A percentile compares a stretch with the other conserved stretches of the same genome.
These are phyloP conservation scores for Cicer chorassanicum DNA, from an alignment of 306 rosid species.

Conservation along the genomic window DNA sequence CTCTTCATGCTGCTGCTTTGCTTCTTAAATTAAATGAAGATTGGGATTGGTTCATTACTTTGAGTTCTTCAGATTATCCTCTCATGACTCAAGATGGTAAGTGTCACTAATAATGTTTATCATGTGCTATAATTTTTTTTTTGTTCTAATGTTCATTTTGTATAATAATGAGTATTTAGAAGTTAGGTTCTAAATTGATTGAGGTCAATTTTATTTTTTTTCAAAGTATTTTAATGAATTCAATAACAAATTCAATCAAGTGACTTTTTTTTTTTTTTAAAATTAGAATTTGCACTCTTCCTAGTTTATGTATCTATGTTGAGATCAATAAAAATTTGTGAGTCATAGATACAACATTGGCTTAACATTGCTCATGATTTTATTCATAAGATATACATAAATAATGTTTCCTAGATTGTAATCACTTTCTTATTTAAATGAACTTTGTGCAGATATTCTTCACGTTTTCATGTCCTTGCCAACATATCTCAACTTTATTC, in stretches of 20 bases:
- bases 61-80: constrained; percentile 77
- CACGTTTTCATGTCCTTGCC: constrained; percentile 68
- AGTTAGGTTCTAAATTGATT: constrained; percentile 9
- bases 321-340: not conserved
- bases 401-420: not conserved
- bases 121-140: not conserved
- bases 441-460: constrained; percentile 65
- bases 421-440: constrained; percentile 17
- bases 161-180: not conserved
- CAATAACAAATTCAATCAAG: too few species aligned
- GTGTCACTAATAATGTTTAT: constrained; percentile 10
- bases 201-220: constrained; percentile 2
- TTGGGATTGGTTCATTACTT: constrained; percentile 80
- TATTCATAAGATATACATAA: not conserved
- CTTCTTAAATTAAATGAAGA: constrained; percentile 65
- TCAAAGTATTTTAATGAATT: not conserved
- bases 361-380: not conserved
- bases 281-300: not conserved
- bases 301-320: not conserved
- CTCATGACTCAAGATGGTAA: constrained; percentile 78
- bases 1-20: constrained; percentile 73
- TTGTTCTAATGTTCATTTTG: constrained; percentile 10
- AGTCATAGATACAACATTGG: not conserved
- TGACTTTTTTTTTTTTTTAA: too few species aligned
- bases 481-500: constrained; percentile 66